Base-by-base conservation (phyloP, 75 land plant genomes). In the Isoetes taiwanensis region DNA sequence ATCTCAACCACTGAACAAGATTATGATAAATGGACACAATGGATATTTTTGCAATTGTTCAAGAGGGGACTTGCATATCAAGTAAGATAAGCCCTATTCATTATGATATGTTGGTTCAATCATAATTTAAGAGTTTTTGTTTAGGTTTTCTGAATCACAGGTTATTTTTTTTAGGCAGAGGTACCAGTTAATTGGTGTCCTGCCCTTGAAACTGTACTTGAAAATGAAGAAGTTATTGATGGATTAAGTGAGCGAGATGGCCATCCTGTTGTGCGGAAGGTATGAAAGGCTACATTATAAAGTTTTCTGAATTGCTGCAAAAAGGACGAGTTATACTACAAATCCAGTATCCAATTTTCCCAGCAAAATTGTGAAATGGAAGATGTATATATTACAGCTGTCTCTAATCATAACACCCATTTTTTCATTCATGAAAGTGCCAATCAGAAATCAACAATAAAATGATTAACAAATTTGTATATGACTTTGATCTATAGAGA, bases 181-280 rank as follows among this genome's bases (percentile, higher is more conserved):
- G 80, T 85, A 43, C 93, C 96, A 19, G 96, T 90, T 26, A 90
- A 90, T 58, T 90, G 96, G 96, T 90, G 96, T 38, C 96, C 96
- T 48, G 86, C 83, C 21, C 86, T 90, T 57, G 96, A 91, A 17
- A 90, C 96, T 42, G 96, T 90, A 25, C 66, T 90, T 64, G 91
- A 90, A 14, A 90, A 90, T 60, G 96, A 90, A 64, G 96, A 90
- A 61, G 96, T 90, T 20, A 65, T 90, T 17, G 76, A 90, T 73
- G 96, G 96, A 57, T 63, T 90, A 34, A 90, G 96, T 72, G 96
- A 90, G 68, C 83, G 96, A 25, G 96, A 91, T 6, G 85, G 91
- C 9, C 79, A 82, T 73, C 91, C 96, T 48, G 96, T 90, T 21
- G 66, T 90, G 5, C 78, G 96, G 53, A 90, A 90, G 86, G 96